Evolutionary conservation across 345 rosid genomes (phyloP), one percentile per base, ranked within the genome.

Genomic region (Eutrema japonicum): DNA sequence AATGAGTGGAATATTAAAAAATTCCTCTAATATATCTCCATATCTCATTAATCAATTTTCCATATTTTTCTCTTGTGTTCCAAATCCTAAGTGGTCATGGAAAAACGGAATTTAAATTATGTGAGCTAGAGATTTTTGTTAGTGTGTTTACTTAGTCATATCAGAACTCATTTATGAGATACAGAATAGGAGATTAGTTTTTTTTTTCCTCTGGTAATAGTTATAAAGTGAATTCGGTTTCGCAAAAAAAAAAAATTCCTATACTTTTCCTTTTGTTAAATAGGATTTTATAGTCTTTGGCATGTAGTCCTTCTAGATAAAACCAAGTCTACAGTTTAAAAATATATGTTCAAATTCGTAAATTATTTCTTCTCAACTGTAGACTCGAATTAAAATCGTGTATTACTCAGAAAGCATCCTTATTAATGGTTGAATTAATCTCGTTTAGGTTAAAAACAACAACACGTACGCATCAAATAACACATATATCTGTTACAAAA

Each of bases 401-500:
- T 7, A 35, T 32, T 32, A 11, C 6, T 33, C 29, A 48, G 22
- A 22, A 18, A 64, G 11, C 22, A 65, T 35, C 48, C 7, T 47
- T 48, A 5, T 65, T 22, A 5, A 8, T 49, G 46, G 32, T 12
- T 16, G 4, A 45, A 42, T 56, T 3, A 14, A 54, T 16, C 18
- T 6, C 12, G 4, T 33, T 55, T 7, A 59, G 63, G 8, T 68
- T 30, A 42, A 66, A 43, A 43, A 18, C 7, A 46, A 10, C 37
- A 46, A 16, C 45, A 27, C 10, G n/a, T n/a, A n/a, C n/a, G 54
- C 54, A 35, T 46, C 73, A 46, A 7, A 45, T 56, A 22, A 46
- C 14, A 57, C 7, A 22, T 22, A 22, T 22, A 22, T 22, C 26
- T 1, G 2, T 22, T 22, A 1, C 26, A 22, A 22, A 0, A 22